These are phyloP conservation scores for Adenanthera pavonina DNA, from an alignment of 306 rosid species.

Conservation along the genomic window DNA sequence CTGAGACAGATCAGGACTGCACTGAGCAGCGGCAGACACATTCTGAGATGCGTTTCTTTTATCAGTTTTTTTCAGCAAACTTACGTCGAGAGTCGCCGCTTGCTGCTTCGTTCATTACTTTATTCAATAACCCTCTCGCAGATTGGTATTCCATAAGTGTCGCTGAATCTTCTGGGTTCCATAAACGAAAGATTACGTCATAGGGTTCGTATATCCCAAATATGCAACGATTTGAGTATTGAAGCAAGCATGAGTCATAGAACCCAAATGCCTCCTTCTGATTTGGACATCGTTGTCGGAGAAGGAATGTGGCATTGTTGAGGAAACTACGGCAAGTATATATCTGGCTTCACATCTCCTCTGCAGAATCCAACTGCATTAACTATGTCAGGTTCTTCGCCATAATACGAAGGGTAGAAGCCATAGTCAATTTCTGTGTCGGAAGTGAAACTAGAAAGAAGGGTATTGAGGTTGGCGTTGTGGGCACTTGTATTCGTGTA, in stretches of 20 bases:
- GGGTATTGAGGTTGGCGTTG: not conserved
- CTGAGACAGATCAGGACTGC: slow-evolving; percentile 1
- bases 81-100: not conserved
- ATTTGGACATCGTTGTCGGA: not conserved
- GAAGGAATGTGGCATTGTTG: not conserved
- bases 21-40: not conserved
- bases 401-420: not conserved
- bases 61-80: not conserved
- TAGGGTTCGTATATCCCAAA: not conserved
- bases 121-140: not conserved
- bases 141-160: not conserved
- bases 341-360: not conserved
- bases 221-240: not conserved
- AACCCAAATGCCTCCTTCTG: not conserved
- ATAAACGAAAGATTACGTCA: rapidly evolving
- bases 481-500: not conserved
- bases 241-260: not conserved
- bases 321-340: not conserved
- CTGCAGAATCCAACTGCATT: not conserved
- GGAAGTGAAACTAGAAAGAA: not conserved
- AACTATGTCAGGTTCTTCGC: not conserved
- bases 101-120: not conserved
- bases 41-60: not conserved
- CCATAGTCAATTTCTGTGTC: not conserved
- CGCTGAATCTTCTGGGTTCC: not conserved